phyloP scores from a whole-genome alignment of 441 rosid species.

The Gossypium davidsonii region DNA sequence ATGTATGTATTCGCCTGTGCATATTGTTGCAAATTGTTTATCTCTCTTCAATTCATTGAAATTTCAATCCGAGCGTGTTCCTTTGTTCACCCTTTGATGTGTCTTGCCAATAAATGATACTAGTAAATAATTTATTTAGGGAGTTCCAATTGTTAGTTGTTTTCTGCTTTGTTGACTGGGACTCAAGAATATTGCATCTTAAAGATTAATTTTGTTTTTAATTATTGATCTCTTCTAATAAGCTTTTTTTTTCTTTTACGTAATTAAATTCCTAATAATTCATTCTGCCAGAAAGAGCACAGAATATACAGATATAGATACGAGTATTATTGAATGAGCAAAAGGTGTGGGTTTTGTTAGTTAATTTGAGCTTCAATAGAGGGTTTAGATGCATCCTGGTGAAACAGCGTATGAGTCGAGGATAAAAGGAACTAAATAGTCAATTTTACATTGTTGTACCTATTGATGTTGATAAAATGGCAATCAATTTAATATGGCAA shows the following conservation, averaged over 20 bases:
- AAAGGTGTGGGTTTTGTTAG: neutral
- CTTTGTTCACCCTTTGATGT: neutral
- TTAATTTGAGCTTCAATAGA: neutral
- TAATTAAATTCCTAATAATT: neutral
- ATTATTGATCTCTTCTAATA: neutral
- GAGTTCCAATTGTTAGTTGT: neutral
- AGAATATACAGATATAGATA: neutral
- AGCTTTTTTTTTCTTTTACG: neutral
- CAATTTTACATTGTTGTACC: neutral
- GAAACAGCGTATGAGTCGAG: neutral
- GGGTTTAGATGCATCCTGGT: neutral
- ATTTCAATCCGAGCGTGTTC: neutral
- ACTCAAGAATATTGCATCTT: neutral
- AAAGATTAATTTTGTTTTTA: neutral
- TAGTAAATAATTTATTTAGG: neutral
- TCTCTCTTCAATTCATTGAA: neutral
- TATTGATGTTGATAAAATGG: neutral
- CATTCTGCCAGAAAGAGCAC: neutral
- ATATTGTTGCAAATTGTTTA: constrained; percentile 4
- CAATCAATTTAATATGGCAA: neutral
- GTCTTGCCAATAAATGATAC: neutral
- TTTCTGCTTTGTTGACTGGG: neutral
- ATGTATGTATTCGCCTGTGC: neutral
- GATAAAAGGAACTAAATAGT: neutral
- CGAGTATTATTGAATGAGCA: neutral